These are phyloP conservation scores for Kurtzmaniella quercitrusa DNA, from an alignment of 1,139 yeast genomes.

Conservation along the genomic window DNA sequence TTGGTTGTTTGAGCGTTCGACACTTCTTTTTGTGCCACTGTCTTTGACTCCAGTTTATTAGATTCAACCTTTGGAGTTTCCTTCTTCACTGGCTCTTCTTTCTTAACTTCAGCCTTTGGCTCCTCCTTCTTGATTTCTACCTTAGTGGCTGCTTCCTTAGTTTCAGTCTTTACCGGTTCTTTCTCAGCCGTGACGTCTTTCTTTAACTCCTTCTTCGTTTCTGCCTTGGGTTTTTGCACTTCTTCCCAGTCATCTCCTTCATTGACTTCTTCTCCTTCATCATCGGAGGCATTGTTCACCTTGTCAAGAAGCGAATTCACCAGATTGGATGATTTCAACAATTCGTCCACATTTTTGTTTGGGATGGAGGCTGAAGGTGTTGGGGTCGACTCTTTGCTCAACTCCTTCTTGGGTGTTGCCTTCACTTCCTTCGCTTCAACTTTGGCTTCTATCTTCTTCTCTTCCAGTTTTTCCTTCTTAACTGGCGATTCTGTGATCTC, in stretches of 20 bases:
- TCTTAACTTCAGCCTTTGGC: slow-evolving; percentile 11
- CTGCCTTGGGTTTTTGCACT: slow-evolving; percentile 24
- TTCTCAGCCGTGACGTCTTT: slow-evolving; percentile 7
- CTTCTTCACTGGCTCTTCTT: slow-evolving; percentile 12
- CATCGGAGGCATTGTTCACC: slow-evolving; percentile 39
- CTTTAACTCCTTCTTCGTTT: slow-evolving; percentile 13
- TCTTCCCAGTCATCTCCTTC: slow-evolving; percentile 44
- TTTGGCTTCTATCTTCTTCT: slow-evolving; percentile 15
- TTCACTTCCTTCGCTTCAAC: slow-evolving; percentile 10
- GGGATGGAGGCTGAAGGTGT: slow-evolving; percentile 9
- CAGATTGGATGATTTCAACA: slow-evolving; percentile 35
- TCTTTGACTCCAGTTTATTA: slow-evolving; percentile 11
- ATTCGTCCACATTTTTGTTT: slow-evolving; percentile 33
- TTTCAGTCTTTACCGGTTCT: slow-evolving; percentile 11
- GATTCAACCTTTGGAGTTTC: slow-evolving; percentile 11
- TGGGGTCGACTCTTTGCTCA: slow-evolving; percentile 6
- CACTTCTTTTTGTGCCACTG: slow-evolving; percentile 10
- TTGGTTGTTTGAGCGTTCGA: slow-evolving; percentile 4
- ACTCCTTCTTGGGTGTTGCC: slow-evolving; percentile 7
- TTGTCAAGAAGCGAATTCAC: slow-evolving; percentile 36
- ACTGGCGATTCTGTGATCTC: slow-evolving; percentile 22
- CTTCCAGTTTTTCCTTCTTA: slow-evolving; percentile 15
- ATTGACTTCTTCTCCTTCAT: slow-evolving; percentile 36
- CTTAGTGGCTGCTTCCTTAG: slow-evolving; percentile 14
- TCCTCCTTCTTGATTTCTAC: slow-evolving; percentile 17